Evolutionary conservation across 1,284 basidiomycete genomes (phyloP), one percentile per base, ranked within the genome.

Genomic region (Wolfiporia cocos): DNA sequence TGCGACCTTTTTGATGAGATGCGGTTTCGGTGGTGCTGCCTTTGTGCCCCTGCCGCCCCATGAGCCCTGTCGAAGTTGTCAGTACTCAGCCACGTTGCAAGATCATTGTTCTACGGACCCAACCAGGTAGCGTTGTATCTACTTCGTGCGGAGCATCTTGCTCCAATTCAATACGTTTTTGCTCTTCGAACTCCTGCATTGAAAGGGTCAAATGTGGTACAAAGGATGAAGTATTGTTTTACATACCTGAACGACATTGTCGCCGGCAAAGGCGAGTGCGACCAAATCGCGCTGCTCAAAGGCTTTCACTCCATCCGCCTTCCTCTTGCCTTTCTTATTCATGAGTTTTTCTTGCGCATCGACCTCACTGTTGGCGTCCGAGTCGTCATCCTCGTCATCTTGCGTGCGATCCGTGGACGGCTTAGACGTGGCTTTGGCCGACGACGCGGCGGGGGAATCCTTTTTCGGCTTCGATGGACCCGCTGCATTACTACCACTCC

Each of bases 241-340:
- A n/a, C 75, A 19, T 54, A 90, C 89, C 61, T 86, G 78, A 0
- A 95, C 82, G 10, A 98, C 95, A 56, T 97, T 89, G 62, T 99
- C 95, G 1, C 91, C 92, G 0, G 95, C 95, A 68, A 99, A 99
- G 0, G 95, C 96, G 47, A 85, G 79, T 1, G 92, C 87, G 6
- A 99, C 93, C 4, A 99, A 73, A 50, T 96, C 88, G 19, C 87
- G 75, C 61, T 96, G 92, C 58, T 86, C 72, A 60, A 93, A 88
- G 0, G 85, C 84, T 37, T 71, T 73, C 2, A 74, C 55, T n/a
- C 65, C 66, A 34, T 64, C 68, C 33, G 51, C 57, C 22, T 53
- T 62, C 21, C 62, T 67, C 46, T 73, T 71, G 36, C 60, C 62
- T 29, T 74, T 78, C 19, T 40, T 44, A 23, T 67, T 58, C 2